Conservation (phyloP, 441 rosid species). For the Metrosideros polymorpha region DNA sequence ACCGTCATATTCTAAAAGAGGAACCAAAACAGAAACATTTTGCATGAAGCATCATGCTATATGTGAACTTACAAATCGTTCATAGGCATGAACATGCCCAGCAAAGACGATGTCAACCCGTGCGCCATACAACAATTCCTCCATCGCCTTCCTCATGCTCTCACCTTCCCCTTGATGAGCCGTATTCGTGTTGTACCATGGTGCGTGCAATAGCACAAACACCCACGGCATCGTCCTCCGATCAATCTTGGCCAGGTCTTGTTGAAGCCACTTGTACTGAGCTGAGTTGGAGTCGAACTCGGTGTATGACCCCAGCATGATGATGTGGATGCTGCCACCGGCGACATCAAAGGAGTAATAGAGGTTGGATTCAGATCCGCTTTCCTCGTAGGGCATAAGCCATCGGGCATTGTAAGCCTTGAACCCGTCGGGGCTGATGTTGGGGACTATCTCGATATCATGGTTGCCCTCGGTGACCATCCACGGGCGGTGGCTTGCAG, state of each 20-base stretch:
- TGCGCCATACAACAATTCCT: slow-evolving; percentile 35
- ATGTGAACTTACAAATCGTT: slow-evolving; percentile 43
- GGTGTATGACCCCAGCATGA: slow-evolving; percentile 52
- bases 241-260: slow-evolving; percentile 30
- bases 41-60: background rate
- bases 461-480: slow-evolving; percentile 10
- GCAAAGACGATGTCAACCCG: slow-evolving; percentile 52
- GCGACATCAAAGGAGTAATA: slow-evolving; percentile 10
- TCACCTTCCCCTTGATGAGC: slow-evolving; percentile 79
- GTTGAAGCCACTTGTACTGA: slow-evolving; percentile 45
- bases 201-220: slow-evolving; percentile 46
- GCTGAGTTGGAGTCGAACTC: slow-evolving; percentile 29
- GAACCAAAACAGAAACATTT: background rate
- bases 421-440: background rate
- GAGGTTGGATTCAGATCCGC: slow-evolving; percentile 3
- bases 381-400: slow-evolving; percentile 12
- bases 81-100: slow-evolving; percentile 68
- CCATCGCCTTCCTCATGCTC: slow-evolving; percentile 53
- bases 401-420: slow-evolving; percentile 4
- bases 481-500: slow-evolving; percentile 6
- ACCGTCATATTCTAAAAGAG: background rate
- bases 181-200: slow-evolving; percentile 56
- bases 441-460: background rate
- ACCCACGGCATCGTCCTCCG: slow-evolving; percentile 53
- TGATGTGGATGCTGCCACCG: slow-evolving; percentile 14